Base-by-base conservation (phyloP, 768 basidiomycete genomes). In the Russula lepida region DNA sequence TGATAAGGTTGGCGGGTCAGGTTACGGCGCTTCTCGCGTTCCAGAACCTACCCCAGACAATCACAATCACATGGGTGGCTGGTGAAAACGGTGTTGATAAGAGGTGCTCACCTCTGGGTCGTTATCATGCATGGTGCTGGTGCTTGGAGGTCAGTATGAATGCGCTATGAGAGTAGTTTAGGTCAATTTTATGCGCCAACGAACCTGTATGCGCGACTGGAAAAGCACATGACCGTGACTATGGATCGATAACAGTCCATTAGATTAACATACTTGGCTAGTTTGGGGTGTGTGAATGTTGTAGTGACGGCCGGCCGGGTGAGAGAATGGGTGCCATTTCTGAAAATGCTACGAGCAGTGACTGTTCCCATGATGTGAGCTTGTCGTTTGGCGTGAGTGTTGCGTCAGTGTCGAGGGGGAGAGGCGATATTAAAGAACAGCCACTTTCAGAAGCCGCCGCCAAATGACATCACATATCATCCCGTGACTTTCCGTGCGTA, bases 91-190 rank as follows among this genome's bases (percentile, higher is more conserved):
- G 21, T 2, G 21, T 13, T 62, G 49, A 59, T 25, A 52, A 51
- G 53, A 30, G 12, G 19, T 11, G 64, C 65, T 25, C 60, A 84
- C 83, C 68, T 81, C 75, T 6, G 84, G 75, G 64, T 82, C 78
- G 64, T 84, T 84, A 49, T 81, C 80, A 64, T 83, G 83, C 74
- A 83, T 81, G 17, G 83, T 80, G 70, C 77, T 77, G 17, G 53
- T 56, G 35, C 59, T 61, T 13, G 35, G 15, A 12, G 28, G 44
- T 55, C 19, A 64, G 44, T 21, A 39, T 41, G 12, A 35, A 23
- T n/a, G 17, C 32, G 15, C 5, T 5, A n/a, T 27, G 15, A 39
- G n/a, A 27, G 47, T 2, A 41, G 35, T 32, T 25, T 19, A 11
- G 11, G 11, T 8, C 21, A 28, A 33, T 17, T 33, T 0, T 19